Conservation (phyloP, 768 basidiomycete genomes). For the Russula ochroleuca region DNA sequence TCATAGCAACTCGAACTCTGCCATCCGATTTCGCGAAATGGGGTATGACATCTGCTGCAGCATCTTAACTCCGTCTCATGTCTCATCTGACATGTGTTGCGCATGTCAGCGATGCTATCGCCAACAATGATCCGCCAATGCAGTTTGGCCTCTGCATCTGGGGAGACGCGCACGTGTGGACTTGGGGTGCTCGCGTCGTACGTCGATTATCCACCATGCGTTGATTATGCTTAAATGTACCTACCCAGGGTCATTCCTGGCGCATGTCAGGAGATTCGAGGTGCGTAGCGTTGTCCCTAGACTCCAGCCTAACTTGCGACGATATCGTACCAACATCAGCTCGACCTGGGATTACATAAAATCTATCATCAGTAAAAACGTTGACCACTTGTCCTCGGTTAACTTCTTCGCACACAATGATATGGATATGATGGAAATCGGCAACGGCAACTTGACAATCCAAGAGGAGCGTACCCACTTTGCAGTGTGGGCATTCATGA, state of each 20-base stretch:
- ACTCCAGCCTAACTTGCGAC: neutral
- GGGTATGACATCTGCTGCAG: conserved; percentile 35
- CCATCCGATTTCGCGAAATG: conserved; percentile 54
- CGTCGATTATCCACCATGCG: conserved; percentile 15
- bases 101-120: conserved; percentile 42
- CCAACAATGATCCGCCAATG: conserved; percentile 42
- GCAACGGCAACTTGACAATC: conserved; percentile 48
- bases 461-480: conserved; percentile 54
- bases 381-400: conserved; percentile 39
- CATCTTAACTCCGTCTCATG: neutral
- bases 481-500: conserved; percentile 55
- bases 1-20: conserved; percentile 52
- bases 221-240: neutral
- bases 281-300: conserved; percentile 27
- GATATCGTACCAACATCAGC: conserved; percentile 28
- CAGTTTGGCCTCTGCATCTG: conserved; percentile 52
- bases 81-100: neutral
- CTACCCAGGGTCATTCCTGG: conserved; percentile 48
- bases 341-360: conserved; percentile 50
- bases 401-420: conserved; percentile 52
- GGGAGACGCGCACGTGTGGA: conserved; percentile 53
- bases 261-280: conserved; percentile 48
- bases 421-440: conserved; percentile 55
- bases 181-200: conserved; percentile 55
- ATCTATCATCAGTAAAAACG: conserved; percentile 43